Conservation (phyloP, 2,329 filamentous ascomycete genomes). For the Alternaria metachromatica region DNA sequence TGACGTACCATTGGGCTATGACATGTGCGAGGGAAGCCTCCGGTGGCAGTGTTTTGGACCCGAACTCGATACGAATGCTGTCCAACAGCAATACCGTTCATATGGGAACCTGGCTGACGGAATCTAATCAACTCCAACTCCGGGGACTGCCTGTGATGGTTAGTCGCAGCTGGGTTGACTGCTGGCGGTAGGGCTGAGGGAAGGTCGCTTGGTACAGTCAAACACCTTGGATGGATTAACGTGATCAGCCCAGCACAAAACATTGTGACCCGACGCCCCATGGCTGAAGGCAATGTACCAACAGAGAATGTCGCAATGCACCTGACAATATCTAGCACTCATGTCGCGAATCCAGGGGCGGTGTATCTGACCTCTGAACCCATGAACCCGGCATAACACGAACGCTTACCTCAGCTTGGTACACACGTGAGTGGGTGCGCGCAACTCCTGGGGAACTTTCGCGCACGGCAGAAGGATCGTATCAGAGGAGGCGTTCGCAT, state of each 20-base stretch:
- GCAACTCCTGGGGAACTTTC: background rate
- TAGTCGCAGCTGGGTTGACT: background rate
- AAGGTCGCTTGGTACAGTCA: background rate
- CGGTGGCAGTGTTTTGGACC: background rate
- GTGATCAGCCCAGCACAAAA: background rate
- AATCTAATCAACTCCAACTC: fast-evolving
- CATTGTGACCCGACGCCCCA: fast-evolving
- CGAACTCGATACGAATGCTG: background rate
- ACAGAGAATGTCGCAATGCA: background rate
- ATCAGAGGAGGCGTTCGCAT: background rate
- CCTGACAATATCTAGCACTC: background rate
- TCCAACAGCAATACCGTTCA: background rate
- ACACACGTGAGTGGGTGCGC: background rate
- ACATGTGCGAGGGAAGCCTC: background rate
- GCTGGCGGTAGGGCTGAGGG: background rate
- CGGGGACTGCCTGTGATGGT: background rate
- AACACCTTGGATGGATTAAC: background rate
- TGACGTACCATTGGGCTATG: background rate
- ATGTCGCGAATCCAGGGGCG: background rate
- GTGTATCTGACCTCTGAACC: background rate
- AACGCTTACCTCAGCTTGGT: background rate
- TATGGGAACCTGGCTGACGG: background rate
- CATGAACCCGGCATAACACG: background rate
- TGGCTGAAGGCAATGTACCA: background rate
- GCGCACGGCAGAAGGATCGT: background rate